phyloP scores from a whole-genome alignment of 345 rosid genomes.

The Salix brachista region DNA sequence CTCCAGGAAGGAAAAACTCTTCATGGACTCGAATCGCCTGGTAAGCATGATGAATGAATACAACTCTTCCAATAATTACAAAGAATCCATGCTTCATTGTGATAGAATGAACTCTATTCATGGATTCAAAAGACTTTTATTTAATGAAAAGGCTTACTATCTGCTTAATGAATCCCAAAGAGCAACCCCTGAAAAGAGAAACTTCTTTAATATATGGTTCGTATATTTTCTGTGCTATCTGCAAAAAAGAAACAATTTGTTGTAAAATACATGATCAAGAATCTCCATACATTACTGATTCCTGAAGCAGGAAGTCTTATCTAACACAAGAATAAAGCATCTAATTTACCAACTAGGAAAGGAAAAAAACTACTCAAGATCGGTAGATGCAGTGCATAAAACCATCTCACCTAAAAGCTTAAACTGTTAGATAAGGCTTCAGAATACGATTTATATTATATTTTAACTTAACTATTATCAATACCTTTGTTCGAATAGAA shows the following conservation, averaged over 20 bases:
- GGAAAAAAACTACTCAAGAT: neutral
- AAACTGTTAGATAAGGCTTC: accelerated
- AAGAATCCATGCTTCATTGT: neutral
- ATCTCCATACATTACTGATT: neutral
- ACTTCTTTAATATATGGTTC: slow-evolving; percentile 63
- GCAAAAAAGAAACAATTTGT: neutral
- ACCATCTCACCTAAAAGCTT: no score
- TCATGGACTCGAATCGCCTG: slow-evolving; percentile 71
- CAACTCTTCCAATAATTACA: neutral
- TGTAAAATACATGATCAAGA: no score
- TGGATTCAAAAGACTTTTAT: neutral
- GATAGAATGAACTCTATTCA: neutral
- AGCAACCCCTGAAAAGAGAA: slow-evolving; percentile 66
- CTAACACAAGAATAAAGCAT: neutral
- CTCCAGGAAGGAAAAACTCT: slow-evolving; percentile 78
- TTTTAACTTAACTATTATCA: neutral
- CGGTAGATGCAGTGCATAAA: neutral
- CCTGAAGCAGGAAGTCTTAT: neutral
- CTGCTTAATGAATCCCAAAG: slow-evolving; percentile 70
- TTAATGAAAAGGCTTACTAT: slow-evolving; percentile 48
- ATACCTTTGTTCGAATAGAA: slow-evolving; percentile 73
- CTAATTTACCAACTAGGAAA: no score
- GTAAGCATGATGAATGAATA: slow-evolving; percentile 3
- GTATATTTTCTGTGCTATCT: slow-evolving; percentile 77
- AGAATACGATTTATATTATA: no score